phyloP scores from a whole-genome alignment of 1,284 basidiomycete genomes.

The Microbotryum saponariae region DNA sequence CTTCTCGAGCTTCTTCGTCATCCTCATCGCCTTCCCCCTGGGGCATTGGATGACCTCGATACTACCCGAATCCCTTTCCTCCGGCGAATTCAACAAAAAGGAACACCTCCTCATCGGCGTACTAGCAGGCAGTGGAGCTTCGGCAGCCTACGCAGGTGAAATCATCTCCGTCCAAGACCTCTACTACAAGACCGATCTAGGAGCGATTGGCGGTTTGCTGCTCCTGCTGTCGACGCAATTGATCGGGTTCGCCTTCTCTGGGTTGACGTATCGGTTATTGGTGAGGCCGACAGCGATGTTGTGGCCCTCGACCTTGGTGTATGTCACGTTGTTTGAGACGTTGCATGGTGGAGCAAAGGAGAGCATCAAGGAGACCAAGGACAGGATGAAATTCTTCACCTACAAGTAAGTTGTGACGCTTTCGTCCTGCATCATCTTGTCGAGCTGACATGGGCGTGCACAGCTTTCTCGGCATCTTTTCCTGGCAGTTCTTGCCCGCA shows the following conservation, averaged over 20 bases:
- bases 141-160: constrained; percentile 38
- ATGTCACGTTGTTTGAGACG: constrained; percentile 41
- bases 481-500: constrained; percentile 37
- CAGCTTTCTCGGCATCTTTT: constrained; percentile 33
- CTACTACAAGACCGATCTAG: constrained; percentile 38
- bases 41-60: constrained; percentile 20
- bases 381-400: constrained; percentile 34
- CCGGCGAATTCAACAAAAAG: constrained; percentile 48
- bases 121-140: constrained; percentile 21
- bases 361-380: constrained; percentile 21
- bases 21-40: constrained; percentile 42
- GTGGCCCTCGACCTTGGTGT: constrained; percentile 38
- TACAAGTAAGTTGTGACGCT: neutral
- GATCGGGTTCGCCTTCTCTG: constrained; percentile 50
- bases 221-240: constrained; percentile 50
- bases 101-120: constrained; percentile 40
- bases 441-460: neutral
- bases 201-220: constrained; percentile 39
- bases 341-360: constrained; percentile 38
- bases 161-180: constrained; percentile 39
- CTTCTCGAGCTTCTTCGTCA: constrained; percentile 51
- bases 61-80: constrained; percentile 41
- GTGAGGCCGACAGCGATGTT: constrained; percentile 40
- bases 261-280: constrained; percentile 38
- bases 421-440: neutral